Evolutionary conservation across 2,329 filamentous ascomycete species (phyloP).

Genomic region (Rhynchosporium graminicola): DNA sequence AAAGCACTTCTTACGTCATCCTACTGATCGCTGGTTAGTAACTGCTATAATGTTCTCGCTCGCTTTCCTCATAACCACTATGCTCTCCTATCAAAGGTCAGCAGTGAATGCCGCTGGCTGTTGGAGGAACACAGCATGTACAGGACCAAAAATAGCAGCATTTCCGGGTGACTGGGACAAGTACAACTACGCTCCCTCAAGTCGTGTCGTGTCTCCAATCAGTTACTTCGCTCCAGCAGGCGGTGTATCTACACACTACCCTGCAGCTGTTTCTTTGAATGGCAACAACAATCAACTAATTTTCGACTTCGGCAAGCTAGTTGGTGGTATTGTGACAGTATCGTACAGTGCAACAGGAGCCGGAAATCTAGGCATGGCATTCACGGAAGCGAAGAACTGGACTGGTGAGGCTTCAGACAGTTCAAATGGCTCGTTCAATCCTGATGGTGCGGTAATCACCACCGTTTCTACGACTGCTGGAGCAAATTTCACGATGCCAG

Average conservation of each 20-base stretch:
- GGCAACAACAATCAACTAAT: conserved; percentile 54
- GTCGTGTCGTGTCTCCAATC: conserved; percentile 51
- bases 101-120: conserved; percentile 42
- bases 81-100: conserved; percentile 15
- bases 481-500: conserved; percentile 47
- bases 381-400: conserved; percentile 49
- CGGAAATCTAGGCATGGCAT: conserved; percentile 48
- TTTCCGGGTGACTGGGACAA: conserved; percentile 60
- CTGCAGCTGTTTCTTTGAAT: conserved; percentile 21
- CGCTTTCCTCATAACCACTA: conserved; percentile 7
- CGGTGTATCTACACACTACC: conserved; percentile 43
- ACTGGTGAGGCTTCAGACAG: conserved; percentile 49
- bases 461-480: conserved; percentile 42
- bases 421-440: conserved; percentile 49
- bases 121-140: conserved; percentile 58
- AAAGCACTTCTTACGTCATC: not conserved
- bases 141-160: conserved; percentile 45
- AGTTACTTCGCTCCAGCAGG: conserved; percentile 27
- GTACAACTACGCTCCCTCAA: conserved; percentile 57
- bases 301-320: conserved; percentile 60
- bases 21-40: conserved; percentile 10
- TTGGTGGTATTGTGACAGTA: conserved; percentile 57
- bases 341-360: conserved; percentile 48
- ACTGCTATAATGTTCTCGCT: conserved; percentile 19
- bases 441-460: conserved; percentile 50